phyloP scores from a whole-genome alignment of 2,329 filamentous ascomycete species.

The Trichophyton benhamiae region DNA sequence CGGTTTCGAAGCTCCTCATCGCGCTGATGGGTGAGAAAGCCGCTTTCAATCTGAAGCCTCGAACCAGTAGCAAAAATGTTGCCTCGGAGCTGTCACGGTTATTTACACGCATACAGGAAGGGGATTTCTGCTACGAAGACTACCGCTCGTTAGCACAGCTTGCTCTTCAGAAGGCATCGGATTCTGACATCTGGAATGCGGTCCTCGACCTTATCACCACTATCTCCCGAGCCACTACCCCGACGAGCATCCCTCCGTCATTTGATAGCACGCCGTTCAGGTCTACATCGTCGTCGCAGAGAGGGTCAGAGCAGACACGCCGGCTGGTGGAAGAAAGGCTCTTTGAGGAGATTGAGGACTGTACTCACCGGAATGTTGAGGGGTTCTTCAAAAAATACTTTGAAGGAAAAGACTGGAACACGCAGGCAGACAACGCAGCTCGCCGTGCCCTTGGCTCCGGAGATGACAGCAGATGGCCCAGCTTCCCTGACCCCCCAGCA shows the following conservation, averaged over 20 bases:
- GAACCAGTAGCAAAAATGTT: no score
- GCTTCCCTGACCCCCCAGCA: conserved; percentile 9
- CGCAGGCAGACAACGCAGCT: conserved; percentile 1
- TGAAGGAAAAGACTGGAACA: conserved; percentile 14
- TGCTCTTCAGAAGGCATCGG: no score
- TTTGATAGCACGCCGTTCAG: conserved; percentile 10
- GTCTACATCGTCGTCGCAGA: conserved; percentile 9
- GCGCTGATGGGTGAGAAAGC: no score
- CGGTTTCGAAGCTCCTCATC: no score
- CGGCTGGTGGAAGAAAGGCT: conserved; percentile 12
- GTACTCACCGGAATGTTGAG: conserved; percentile 12
- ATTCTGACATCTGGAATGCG: conserved; percentile 13
- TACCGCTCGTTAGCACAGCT: no score
- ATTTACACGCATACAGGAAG: no score
- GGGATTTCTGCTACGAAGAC: no score
- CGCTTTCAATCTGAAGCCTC: no score
- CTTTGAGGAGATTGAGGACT: conserved; percentile 13
- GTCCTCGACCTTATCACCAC: conserved; percentile 9
- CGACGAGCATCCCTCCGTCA: conserved; percentile 6
- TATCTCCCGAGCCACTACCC: conserved; percentile 7
- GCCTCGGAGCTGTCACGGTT: no score
- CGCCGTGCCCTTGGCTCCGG: neutral
- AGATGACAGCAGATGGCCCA: conserved; percentile 5
- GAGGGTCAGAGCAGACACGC: conserved; percentile 15
- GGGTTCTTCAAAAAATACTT: conserved; percentile 17